Evolutionary conservation across 306 rosid genomes (phyloP).

Genomic region (Erythrophleum fordii): DNA sequence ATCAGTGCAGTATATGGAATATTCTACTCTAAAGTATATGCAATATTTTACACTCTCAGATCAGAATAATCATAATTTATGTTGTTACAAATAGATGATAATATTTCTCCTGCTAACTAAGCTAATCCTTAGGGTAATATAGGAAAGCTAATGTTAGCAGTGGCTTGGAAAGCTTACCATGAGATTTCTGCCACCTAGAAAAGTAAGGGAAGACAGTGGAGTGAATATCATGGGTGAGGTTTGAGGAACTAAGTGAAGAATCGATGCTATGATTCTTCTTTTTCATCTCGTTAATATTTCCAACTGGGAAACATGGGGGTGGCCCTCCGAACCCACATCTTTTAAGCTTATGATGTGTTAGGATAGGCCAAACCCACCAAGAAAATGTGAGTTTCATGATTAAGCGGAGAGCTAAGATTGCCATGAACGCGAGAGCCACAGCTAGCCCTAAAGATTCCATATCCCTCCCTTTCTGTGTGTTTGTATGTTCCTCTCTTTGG

Average conservation of each 20-base stretch:
- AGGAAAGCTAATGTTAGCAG: no score
- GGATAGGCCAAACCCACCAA: background rate
- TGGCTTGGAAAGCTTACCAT: conserved; percentile 57
- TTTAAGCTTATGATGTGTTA: no score
- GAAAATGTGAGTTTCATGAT: conserved; percentile 42
- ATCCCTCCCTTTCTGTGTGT: background rate
- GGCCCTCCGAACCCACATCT: no score
- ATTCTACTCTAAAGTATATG: no score
- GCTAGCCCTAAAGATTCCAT: conserved; percentile 35
- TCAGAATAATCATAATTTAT: no score
- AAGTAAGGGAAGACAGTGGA: conserved; percentile 68
- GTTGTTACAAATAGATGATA: no score
- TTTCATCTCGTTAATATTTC: conserved; percentile 7
- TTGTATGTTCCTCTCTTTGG: conserved; percentile 1
- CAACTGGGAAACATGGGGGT: no score
- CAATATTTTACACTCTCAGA: no score
- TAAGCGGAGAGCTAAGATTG: conserved; percentile 32
- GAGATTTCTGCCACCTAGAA: conserved; percentile 71
- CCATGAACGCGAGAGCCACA: conserved; percentile 5
- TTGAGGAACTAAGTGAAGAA: conserved; percentile 25
- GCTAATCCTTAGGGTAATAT: no score
- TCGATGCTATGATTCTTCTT: conserved; percentile 30
- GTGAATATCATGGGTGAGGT: conserved; percentile 68
- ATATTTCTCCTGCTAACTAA: no score
- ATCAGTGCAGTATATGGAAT: no score